These are phyloP conservation scores for Aspergillus mulundensis DNA, from an alignment of 495 filamentous ascomycete genomes.

Conservation along the genomic window DNA sequence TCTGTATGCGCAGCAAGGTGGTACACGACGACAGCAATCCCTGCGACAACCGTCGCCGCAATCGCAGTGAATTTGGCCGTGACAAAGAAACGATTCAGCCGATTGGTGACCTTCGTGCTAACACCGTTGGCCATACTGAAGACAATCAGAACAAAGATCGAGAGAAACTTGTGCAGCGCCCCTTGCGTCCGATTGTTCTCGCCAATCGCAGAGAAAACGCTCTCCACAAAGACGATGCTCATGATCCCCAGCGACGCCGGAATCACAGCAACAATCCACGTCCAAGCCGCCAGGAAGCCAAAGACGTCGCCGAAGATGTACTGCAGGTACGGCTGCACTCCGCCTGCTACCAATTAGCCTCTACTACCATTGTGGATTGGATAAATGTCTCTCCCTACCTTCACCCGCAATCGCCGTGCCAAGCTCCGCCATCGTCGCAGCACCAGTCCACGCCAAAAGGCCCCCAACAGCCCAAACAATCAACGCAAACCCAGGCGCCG, in stretches of 20 bases:
- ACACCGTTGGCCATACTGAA: slow-evolving; percentile 19
- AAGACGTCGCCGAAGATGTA: slow-evolving; percentile 22
- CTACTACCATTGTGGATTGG: background rate
- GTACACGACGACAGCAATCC: slow-evolving; percentile 12
- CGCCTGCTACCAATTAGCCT: slow-evolving; percentile 1
- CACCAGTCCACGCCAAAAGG: slow-evolving; percentile 19
- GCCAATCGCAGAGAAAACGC: slow-evolving; percentile 16
- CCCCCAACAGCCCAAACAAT: slow-evolving; percentile 21
- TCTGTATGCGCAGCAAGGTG: background rate
- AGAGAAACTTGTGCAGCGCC: slow-evolving; percentile 14
- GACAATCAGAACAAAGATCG: slow-evolving; percentile 12
- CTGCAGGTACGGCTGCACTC: slow-evolving; percentile 20
- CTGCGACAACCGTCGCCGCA: slow-evolving; percentile 9
- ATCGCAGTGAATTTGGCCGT: slow-evolving; percentile 19
- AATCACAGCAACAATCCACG: slow-evolving; percentile 22
- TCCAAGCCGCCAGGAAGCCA: slow-evolving; percentile 21
- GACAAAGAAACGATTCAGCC: slow-evolving; percentile 20
- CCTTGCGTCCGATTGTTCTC: slow-evolving; percentile 13
- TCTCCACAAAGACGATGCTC: slow-evolving; percentile 23
- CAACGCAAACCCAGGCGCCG: slow-evolving; percentile 17
- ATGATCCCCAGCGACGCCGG: slow-evolving; percentile 19
- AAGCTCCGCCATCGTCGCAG: slow-evolving; percentile 20
- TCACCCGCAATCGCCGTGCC: slow-evolving; percentile 20
- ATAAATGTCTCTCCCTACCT: slow-evolving; percentile 1
- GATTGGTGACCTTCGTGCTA: slow-evolving; percentile 19